Evolutionary conservation across 805 yeast genomes (phyloP), one percentile per base, ranked within the genome.

Genomic region (Zygotorulaspora chibaensis): DNA sequence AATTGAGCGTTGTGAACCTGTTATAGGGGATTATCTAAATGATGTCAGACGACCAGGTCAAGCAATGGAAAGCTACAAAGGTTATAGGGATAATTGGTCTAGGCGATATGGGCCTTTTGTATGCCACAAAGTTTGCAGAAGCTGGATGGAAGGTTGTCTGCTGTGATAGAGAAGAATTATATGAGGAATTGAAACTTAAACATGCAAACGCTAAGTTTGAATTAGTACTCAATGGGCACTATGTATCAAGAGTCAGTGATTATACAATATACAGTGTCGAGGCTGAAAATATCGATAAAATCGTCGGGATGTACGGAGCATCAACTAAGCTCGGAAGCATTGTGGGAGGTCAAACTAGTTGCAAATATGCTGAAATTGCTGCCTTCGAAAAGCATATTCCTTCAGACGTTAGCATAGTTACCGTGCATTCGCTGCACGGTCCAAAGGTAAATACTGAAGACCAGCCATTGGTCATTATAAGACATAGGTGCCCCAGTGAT

Each of bases 261-360:
- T 88, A 82, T 61, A 77, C 85, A 42, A 82, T 93, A 45, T 93
- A 90, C 72, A 81, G 90, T 45, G 98, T 93, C 2, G 99, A 93
- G 65, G 96, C 98, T 1, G 95, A 84, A 51, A 80, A 80, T 59
- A 83, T 93, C 40, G 80, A 72, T 38, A 74, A 74, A 46, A 87
- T 93, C 31, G 95, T 89, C 4, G 60, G 77, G 3, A 36, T 68
- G 31, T 91, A 91, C 65, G 97, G 96, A 0, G 91, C 96, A 0
- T 84, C 91, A 0, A 81, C 96, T 3, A 91, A 91, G 61, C 67
- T 81, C 3, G 95, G 95, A 2, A 84, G 95, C 2, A 79, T 90
- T 35, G 96, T 93, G 4, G 99, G 98, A n/a, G 99, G 99, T 7
- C 99, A 93, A 66, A 90, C 99, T 0, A 86, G 96, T 8, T 91